Base-by-base conservation (phyloP, 345 rosid genomes). In the Angophora floribunda region DNA sequence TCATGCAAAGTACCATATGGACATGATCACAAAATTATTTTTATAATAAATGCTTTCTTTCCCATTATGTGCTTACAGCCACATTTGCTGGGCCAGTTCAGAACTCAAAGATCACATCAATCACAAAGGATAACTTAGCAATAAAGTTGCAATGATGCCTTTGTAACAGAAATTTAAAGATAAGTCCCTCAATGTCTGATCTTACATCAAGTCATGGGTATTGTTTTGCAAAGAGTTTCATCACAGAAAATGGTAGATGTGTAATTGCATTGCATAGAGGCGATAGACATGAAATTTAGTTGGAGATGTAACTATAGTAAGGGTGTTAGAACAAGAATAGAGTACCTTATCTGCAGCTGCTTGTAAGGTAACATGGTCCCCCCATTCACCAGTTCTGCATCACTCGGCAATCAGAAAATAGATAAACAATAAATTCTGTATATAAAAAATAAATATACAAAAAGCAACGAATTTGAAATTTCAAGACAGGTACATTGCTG, bases 301-400 rank as follows among this genome's bases (percentile, higher is more conserved):
- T 22, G 2, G 7, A 75, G 49, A 75, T 5, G 13, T 26, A 19
- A 21, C 36, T 75, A 16, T 50, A 80, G n/a, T 75, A 47, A 87
- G 84, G 86, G 86, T 14, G 51, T 84, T 84, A 55, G 88, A 50
- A n/a, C 90, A 85, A 85, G 87, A 47, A 90, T 51, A 85, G 45
- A 85, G 84, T 49, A 96, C 99, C 96, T 94, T 96, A 90, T 97
- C 99, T 63, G 99, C 99, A 79, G 99, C 99, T 82, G 99, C 98
- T 95, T 97, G 99, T 89, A 97, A 90, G 59, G 98, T 97, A 45
- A 97, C 90, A 91, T 97, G 99, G 89, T 97, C 99, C 47, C 98
- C 99, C 99, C 98, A 97, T 90, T 97, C 99, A 87, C 98, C 99
- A 90, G 91, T 87, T 91, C 99, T 96, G 93, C 91, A 92, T 50